Conservation (phyloP, 495 filamentous ascomycete genomes). For the Trichoderma virens region DNA sequence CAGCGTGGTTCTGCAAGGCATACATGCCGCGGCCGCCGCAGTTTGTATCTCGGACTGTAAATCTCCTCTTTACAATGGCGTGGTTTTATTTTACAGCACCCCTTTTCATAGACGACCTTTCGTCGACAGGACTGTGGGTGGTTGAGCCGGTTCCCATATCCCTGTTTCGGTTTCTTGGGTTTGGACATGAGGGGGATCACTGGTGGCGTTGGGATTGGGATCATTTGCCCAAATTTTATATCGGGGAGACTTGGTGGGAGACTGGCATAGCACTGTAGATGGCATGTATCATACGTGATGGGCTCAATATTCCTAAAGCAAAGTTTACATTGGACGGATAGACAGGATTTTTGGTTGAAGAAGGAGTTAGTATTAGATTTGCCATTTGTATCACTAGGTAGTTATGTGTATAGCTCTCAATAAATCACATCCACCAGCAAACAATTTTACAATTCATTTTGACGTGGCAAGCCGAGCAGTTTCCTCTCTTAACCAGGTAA, state of each 20-base stretch:
- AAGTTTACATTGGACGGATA: neutral
- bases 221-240: conserved; percentile 39
- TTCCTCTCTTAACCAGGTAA: conserved; percentile 55
- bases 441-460: too few species aligned
- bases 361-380: neutral
- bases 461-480: conserved; percentile 21
- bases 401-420: neutral
- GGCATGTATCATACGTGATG: neutral
- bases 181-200: conserved; percentile 39
- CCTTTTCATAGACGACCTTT: conserved; percentile 54
- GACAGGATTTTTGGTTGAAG: neutral
- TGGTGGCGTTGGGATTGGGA: conserved; percentile 50
- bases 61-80: conserved; percentile 40
- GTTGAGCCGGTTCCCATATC: conserved; percentile 65
- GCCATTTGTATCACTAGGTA: too few species aligned
- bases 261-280: conserved; percentile 44
- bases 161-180: conserved; percentile 43
- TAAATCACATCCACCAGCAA: neutral
- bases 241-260: conserved; percentile 55
- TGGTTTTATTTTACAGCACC: conserved; percentile 54
- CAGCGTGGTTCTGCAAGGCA: conserved; percentile 9
- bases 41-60: conserved; percentile 37
- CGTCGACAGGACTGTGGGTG: conserved; percentile 53
- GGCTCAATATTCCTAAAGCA: neutral
- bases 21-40: conserved; percentile 25